Evolutionary conservation across 179 eudicot genomes (phyloP).

Genomic region (Silene noctiflora): DNA sequence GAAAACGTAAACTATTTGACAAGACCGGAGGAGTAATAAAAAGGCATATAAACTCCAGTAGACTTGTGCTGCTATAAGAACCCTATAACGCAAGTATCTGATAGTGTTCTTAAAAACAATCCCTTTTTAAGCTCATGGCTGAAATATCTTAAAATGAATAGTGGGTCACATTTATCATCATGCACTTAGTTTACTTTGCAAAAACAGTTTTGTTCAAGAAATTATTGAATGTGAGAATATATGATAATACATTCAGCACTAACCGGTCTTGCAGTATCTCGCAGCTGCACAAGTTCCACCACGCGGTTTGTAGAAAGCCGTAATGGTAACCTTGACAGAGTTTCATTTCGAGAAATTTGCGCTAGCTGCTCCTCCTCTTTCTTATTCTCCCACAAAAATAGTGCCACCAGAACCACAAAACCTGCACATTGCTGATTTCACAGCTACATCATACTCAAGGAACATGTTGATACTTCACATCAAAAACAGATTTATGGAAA

Average conservation of each 20-base stretch:
- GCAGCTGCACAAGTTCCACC: conserved; percentile 90
- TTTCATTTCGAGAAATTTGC: conserved; percentile 89
- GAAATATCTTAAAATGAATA: not conserved
- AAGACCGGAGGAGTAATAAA: not conserved
- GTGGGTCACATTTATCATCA: not conserved
- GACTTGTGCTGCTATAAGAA: not conserved
- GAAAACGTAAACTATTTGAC: not conserved
- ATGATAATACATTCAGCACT: conserved; percentile 36
- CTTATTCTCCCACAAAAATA: conserved; percentile 88
- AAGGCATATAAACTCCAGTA: not conserved
- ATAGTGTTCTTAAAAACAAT: not conserved
- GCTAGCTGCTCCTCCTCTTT: conserved; percentile 95
- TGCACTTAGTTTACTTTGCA: not conserved
- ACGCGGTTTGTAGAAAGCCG: conserved; percentile 95
- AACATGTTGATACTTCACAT: conserved; percentile 3
- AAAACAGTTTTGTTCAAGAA: not conserved
- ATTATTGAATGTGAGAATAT: not conserved
- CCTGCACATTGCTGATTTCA: conserved; percentile 81
- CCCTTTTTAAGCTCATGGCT: not conserved
- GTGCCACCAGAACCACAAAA: conserved; percentile 63
- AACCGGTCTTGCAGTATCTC: conserved; percentile 93
- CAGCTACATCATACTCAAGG: conserved; percentile 41
- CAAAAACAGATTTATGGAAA: not conserved
- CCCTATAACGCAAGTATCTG: not conserved
- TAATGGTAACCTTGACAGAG: conserved; percentile 87